Base-by-base conservation (phyloP, 2,329 filamentous ascomycete species). In the Arthrobotrys entomopaga region DNA sequence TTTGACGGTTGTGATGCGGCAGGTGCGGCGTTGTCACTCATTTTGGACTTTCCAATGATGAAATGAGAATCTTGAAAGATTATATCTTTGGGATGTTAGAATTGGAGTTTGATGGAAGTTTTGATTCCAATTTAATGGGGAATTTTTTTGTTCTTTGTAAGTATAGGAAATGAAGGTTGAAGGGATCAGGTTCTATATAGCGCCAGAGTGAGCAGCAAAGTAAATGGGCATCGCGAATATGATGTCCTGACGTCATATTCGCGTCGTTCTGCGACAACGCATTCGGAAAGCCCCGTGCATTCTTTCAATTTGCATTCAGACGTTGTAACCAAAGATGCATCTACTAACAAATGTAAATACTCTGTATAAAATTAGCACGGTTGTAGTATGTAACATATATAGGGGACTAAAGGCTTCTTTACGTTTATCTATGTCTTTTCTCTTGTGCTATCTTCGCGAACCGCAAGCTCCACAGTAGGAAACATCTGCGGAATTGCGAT, bases 401-500 rank as follows among this genome's bases (percentile, higher is more conserved):
- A n/a, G n/a, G n/a, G n/a, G n/a, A n/a, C n/a, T n/a, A n/a, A n/a
- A n/a, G n/a, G n/a, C n/a, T n/a, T n/a, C n/a, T n/a, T n/a, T n/a
- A n/a, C n/a, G n/a, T n/a, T n/a, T n/a, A n/a, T n/a, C n/a, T n/a
- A n/a, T n/a, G n/a, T n/a, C n/a, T n/a, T n/a, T n/a, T n/a, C n/a
- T n/a, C n/a, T n/a, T n/a, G n/a, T n/a, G n/a, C n/a, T 48, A 60
- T 49, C 57, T 29, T 38, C 50, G 49, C 11, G 22, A 15, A 15
- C 65, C 65, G 29, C 65, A 70, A 48, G 63, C 58, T 11, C 65
- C 65, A 24, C 65, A 70, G 24, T 57, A 63, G 3, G 52, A 56
- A n/a, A 63, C 76, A 67, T 78, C 77, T 3, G 48, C 64, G 29
- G 77, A 76, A 46, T 78, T 78, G 34, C 54, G 59, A 48, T 78